Evolutionary conservation across 2,329 filamentous ascomycete species (phyloP), one percentile per base, ranked within the genome.

Genomic region (Xylaria hypoxylon): DNA sequence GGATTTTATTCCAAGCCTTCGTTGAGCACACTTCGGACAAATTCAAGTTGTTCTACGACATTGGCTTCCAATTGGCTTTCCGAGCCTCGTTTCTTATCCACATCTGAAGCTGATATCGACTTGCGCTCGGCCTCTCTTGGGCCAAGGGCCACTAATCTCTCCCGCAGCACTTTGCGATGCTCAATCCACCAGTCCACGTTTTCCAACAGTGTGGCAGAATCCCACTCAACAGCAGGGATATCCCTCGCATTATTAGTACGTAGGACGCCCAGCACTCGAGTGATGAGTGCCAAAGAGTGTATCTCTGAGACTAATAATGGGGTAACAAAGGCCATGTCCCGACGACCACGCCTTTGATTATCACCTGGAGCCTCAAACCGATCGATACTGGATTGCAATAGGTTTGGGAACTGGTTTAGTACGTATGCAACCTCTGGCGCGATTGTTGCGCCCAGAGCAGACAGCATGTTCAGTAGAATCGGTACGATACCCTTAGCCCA

Each of bases 401-500:
- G 89, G 52, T 89, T 86, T 11, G 92, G 90, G 78, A 97, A 99
- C 76, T 94, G 91, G 75, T 96, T 97, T 31, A 99, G 85, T 76
- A 98, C 96, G 64, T 90, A 90, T 0, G 92, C 88, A 5, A 98
- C 88, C 78, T 99, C 96, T 0, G 90, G 88, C 0, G 94, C 94
- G 52, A 97, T 89, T 1, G 92, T 91, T 1, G 89, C 86, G 11
- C 94, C 93, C 19, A 99, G 88, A 11, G 92, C 89, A 65, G 91
- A 89, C 22, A 99, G 86, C 31, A 99, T 84, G 77, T 98, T 98
- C 50, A 99, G 86, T 67, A 95, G 90, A 19, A 99, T 82, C 0
- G 96, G 96, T 3, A 99, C 84, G 64, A 98, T 87, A 1, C 93
- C 96, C 71, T 92, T 91, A 22, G 89, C 89, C 96, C 96, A 99